Evolutionary conservation across 2,329 filamentous ascomycete genomes (phyloP).

Genomic region (Purpureocillium lavendulum): DNA sequence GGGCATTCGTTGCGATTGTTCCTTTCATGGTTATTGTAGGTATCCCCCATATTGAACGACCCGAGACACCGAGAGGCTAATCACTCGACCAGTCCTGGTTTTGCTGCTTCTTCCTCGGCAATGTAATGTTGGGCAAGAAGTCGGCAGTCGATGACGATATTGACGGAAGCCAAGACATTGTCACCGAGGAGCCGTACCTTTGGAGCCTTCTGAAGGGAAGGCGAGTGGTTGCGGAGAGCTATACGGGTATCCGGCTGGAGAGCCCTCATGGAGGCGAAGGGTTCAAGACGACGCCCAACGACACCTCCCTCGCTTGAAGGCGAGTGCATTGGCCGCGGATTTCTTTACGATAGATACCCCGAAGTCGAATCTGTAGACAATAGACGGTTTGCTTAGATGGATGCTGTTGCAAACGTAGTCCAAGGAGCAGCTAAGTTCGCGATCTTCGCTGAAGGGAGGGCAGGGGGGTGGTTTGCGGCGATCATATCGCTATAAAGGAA

Average conservation of each 20-base stretch:
- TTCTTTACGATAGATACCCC: neutral
- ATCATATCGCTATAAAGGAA: too few relatives aligned
- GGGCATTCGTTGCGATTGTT: conserved; percentile 53
- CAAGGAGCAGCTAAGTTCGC: too few relatives aligned
- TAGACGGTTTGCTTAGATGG: too few relatives aligned
- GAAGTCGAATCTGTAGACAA: too few relatives aligned
- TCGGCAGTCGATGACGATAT: conserved; percentile 13
- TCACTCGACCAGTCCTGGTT: conserved; percentile 13
- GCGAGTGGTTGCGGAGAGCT: conserved; percentile 5
- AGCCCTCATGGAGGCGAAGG: conserved; percentile 6
- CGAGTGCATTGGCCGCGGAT: neutral
- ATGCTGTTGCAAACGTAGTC: too few relatives aligned
- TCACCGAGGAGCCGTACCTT: conserved; percentile 21
- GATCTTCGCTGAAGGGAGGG: too few relatives aligned
- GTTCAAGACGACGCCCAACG: conserved; percentile 4
- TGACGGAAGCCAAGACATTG: conserved; percentile 14
- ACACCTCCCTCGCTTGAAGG: neutral
- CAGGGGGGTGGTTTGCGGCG: too few relatives aligned
- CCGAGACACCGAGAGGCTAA: too few relatives aligned
- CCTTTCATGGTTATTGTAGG: conserved; percentile 43
- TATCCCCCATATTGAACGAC: conserved; percentile 5
- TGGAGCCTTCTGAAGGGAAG: conserved; percentile 12
- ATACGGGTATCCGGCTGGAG: conserved; percentile 9
- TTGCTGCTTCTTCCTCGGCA: conserved; percentile 19
- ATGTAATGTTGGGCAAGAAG: conserved; percentile 19